These are phyloP conservation scores for Rhizopus delemar DNA, from an alignment of 371 early-diverging fungal species.

Conservation along the genomic window DNA sequence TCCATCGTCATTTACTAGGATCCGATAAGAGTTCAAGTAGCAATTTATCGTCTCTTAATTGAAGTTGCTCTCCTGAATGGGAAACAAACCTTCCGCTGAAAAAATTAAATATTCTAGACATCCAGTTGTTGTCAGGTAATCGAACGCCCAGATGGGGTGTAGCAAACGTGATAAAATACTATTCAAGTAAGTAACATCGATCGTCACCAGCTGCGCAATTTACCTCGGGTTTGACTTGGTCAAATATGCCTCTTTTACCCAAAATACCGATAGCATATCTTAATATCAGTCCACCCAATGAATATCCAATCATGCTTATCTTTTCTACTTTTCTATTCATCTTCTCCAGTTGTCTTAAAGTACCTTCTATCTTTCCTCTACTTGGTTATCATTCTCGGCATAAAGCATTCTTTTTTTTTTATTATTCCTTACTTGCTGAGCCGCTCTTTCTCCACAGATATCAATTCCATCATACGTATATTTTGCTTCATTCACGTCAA, in stretches of 20 bases:
- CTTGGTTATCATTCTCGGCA: background rate
- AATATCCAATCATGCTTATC: slow-evolving; percentile 78
- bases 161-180: slow-evolving; percentile 73
- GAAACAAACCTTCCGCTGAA: slow-evolving; percentile 52
- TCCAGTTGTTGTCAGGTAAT: slow-evolving; percentile 27
- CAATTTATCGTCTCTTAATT: slow-evolving; percentile 49
- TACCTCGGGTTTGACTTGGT: slow-evolving; percentile 54
- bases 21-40: slow-evolving; percentile 64
- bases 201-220: background rate
- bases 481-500: slow-evolving; percentile 48
- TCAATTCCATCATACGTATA: slow-evolving; percentile 74
- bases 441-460: slow-evolving; percentile 62
- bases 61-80: slow-evolving; percentile 64
- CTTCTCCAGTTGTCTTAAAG: slow-evolving; percentile 8
- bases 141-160: slow-evolving; percentile 79
- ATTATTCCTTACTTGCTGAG: slow-evolving; percentile 35
- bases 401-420: background rate
- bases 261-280: slow-evolving; percentile 74
- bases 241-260: slow-evolving; percentile 60
- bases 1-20: slow-evolving; percentile 40
- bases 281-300: slow-evolving; percentile 76
- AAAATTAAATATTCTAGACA: slow-evolving; percentile 53
- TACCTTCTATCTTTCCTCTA: slow-evolving; percentile 14
- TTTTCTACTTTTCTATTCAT: slow-evolving; percentile 43
- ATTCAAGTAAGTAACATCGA: slow-evolving; percentile 7